These are phyloP conservation scores for Leishmania lainsoni DNA, from an alignment of 208 protist genomes.

Conservation along the genomic window DNA sequence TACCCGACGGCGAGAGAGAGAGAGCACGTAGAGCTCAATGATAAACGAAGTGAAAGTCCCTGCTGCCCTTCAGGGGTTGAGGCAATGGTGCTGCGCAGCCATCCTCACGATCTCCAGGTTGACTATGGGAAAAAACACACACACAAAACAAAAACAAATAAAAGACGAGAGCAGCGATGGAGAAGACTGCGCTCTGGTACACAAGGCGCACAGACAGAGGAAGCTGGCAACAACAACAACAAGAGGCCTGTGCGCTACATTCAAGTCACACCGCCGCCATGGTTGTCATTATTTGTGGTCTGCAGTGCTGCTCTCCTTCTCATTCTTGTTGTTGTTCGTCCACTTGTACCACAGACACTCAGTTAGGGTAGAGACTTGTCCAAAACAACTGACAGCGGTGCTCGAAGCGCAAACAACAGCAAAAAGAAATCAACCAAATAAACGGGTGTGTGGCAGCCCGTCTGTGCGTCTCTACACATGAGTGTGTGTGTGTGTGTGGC, in stretches of 20 bases:
- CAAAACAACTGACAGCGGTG: too few species aligned
- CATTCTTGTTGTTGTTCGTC: background rate
- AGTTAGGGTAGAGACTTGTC: background rate
- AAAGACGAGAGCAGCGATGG: background rate
- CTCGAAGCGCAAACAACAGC: background rate
- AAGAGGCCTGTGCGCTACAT: background rate
- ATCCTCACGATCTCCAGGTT: background rate
- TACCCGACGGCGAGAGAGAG: background rate
- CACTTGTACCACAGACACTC: background rate
- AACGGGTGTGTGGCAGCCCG: background rate
- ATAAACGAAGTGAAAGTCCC: background rate
- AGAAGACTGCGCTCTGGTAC: background rate
- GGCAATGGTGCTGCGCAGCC: background rate
- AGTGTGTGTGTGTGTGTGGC: background rate
- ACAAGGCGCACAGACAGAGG: background rate
- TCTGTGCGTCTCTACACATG: background rate
- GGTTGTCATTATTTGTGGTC: too few species aligned
- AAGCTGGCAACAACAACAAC: background rate
- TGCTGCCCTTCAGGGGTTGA: background rate
- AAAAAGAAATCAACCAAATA: conserved; percentile 12
- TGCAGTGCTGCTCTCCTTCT: background rate
- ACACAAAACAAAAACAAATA: background rate
- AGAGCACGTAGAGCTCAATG: background rate
- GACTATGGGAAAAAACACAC: background rate
- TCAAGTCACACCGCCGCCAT: background rate